phyloP scores from a whole-genome alignment of 148 eudicot genomes.

The Pouteria glomerata region DNA sequence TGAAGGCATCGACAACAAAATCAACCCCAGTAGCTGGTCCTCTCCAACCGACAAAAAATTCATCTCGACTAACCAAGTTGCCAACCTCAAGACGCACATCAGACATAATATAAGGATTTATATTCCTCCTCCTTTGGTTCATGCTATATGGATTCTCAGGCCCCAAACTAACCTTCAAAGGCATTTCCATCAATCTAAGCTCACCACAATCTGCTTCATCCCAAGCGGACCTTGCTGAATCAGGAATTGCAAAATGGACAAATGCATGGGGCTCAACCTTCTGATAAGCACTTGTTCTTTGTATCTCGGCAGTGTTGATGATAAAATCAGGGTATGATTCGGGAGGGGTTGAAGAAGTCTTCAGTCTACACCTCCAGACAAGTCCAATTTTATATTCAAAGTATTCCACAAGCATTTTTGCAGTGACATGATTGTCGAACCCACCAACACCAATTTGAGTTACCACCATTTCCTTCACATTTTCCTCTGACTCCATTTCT shows the following conservation, averaged over 20 bases:
- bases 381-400: slow-evolving; percentile 50
- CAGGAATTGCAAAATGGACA: slow-evolving; percentile 62
- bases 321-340: slow-evolving; percentile 55
- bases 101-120: slow-evolving; percentile 42
- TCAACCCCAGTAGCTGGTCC: slow-evolving; percentile 56
- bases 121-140: slow-evolving; percentile 52
- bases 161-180: slow-evolving; percentile 52
- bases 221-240: slow-evolving; percentile 38
- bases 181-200: slow-evolving; percentile 31
- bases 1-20: slow-evolving; percentile 75
- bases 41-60: slow-evolving; percentile 66
- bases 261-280: slow-evolving; percentile 88
- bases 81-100: slow-evolving; percentile 61
- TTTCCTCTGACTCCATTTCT: slow-evolving; percentile 48
- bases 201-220: slow-evolving; percentile 42
- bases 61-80: slow-evolving; percentile 38
- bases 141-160: slow-evolving; percentile 61
- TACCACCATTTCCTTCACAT: slow-evolving; percentile 42
- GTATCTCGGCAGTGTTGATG: slow-evolving; percentile 18
- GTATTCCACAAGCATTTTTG: slow-evolving; percentile 51
- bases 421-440: slow-evolving; percentile 50
- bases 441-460: slow-evolving; percentile 85
- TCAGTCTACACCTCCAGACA: slow-evolving; percentile 81
- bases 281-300: slow-evolving; percentile 35
- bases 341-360: slow-evolving; percentile 80